Evolutionary conservation across 768 basidiomycete species (phyloP).

Genomic region (Hemileccinum impolitum): DNA sequence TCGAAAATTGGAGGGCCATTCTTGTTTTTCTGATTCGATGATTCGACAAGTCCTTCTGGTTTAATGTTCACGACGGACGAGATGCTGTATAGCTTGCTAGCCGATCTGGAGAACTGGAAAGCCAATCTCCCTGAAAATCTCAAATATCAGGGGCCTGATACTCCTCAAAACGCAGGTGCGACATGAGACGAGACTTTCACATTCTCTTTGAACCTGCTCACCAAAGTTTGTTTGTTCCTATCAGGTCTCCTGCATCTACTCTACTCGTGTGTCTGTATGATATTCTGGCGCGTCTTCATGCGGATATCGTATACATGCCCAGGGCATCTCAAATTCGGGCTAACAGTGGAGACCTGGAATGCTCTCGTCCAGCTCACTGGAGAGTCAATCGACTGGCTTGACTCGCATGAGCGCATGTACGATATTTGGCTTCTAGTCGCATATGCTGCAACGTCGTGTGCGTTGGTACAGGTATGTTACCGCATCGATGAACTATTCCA

Average conservation of each 20-base stretch:
- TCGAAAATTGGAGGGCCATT: not conserved
- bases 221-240: not conserved
- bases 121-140: slow-evolving; percentile 72
- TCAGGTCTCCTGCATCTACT: slow-evolving; percentile 84
- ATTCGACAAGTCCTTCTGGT: slow-evolving; percentile 68
- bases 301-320: slow-evolving; percentile 93
- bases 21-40: slow-evolving; percentile 8
- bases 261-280: slow-evolving; percentile 89
- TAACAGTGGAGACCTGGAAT: slow-evolving; percentile 80
- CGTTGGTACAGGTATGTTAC: slow-evolving; percentile 76
- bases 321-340: slow-evolving; percentile 79
- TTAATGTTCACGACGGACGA: slow-evolving; percentile 83
- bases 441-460: slow-evolving; percentile 85
- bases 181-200: slow-evolving; percentile 4
- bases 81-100: slow-evolving; percentile 59
- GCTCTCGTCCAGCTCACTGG: slow-evolving; percentile 68
- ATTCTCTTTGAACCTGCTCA: slow-evolving; percentile 1
- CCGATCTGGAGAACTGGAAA: slow-evolving; percentile 76
- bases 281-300: slow-evolving; percentile 99
- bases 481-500: not conserved
- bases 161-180: slow-evolving; percentile 65
- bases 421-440: slow-evolving; percentile 87
- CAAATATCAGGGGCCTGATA: slow-evolving; percentile 69
- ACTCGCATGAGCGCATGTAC: slow-evolving; percentile 72
- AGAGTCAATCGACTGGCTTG: slow-evolving; percentile 88